Evolutionary conservation across 2,329 filamentous ascomycete species (phyloP).

Genomic region (Clonostachys solani): DNA sequence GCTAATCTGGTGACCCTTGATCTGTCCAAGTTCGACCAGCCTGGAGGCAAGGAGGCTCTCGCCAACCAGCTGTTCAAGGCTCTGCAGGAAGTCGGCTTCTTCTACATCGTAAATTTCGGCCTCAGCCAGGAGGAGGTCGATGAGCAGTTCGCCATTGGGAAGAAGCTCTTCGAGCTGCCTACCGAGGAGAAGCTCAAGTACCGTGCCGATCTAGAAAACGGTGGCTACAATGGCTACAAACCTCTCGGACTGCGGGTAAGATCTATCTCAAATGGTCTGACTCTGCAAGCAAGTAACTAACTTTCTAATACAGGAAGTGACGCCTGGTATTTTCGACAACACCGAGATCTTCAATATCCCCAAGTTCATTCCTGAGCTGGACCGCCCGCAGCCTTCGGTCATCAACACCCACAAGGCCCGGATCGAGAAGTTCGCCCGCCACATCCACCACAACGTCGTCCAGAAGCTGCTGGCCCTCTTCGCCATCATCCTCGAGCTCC

Average conservation of each 20-base stretch:
- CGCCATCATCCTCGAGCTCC: slow-evolving; percentile 50
- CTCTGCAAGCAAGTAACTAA: background rate
- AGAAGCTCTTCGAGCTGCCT: slow-evolving; percentile 51
- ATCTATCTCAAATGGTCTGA: background rate
- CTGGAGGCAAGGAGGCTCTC: slow-evolving; percentile 48
- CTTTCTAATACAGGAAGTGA: slow-evolving; percentile 13
- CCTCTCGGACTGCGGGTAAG: slow-evolving; percentile 33
- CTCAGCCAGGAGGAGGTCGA: slow-evolving; percentile 57
- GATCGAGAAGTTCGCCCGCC: slow-evolving; percentile 26
- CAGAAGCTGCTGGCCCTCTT: slow-evolving; percentile 26
- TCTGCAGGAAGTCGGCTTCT: slow-evolving; percentile 48
- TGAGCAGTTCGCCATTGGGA: slow-evolving; percentile 56
- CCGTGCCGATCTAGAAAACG: slow-evolving; percentile 41
- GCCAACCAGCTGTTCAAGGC: slow-evolving; percentile 51
- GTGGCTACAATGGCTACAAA: slow-evolving; percentile 54
- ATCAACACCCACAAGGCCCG: slow-evolving; percentile 18
- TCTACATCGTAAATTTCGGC: slow-evolving; percentile 60
- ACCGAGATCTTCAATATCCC: slow-evolving; percentile 34
- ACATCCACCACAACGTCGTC: slow-evolving; percentile 24
- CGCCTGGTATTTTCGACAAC: slow-evolving; percentile 27
- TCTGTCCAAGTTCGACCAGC: slow-evolving; percentile 46
- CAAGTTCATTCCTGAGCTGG: slow-evolving; percentile 28
- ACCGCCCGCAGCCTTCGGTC: slow-evolving; percentile 22
- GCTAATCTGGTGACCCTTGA: slow-evolving; percentile 55
- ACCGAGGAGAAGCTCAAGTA: slow-evolving; percentile 56